A percentile compares a stretch with the other conserved stretches of the same genome.
phyloP scores from a whole-genome alignment of 2,329 filamentous ascomycete genomes.

The Talaromyces piceae region DNA sequence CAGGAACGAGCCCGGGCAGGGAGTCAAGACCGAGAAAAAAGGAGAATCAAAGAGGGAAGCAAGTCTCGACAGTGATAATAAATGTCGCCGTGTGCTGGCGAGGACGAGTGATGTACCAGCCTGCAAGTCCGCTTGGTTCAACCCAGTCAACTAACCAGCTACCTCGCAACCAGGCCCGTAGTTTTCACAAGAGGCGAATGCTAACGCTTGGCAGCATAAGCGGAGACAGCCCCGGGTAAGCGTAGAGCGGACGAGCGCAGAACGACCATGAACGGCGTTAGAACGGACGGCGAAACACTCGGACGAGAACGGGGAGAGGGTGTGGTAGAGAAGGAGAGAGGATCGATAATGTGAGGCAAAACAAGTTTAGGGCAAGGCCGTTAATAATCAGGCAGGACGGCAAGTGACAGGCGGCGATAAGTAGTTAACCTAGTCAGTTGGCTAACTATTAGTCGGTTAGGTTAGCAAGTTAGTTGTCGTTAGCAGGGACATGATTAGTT shows the following conservation, averaged over 20 bases:
- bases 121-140: too few species aligned
- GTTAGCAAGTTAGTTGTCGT: not conserved
- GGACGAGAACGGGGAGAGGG: not conserved
- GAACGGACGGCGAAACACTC: not conserved
- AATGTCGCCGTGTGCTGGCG: not conserved
- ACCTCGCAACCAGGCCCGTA: not conserved
- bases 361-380: too few species aligned
- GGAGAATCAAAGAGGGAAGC: not conserved
- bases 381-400: not conserved
- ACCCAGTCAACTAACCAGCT: too few species aligned
- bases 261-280: not conserved
- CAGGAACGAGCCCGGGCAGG: too few species aligned
- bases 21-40: not conserved
- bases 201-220: not conserved
- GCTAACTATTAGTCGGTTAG: not conserved
- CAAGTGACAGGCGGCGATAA: not conserved
- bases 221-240: not conserved
- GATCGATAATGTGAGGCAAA: not conserved
- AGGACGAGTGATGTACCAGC: not conserved
- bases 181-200: not conserved
- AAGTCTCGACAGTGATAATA: not conserved
- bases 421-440: not conserved
- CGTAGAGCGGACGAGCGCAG: not conserved
- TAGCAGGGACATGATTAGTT: not conserved
- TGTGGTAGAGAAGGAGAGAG: not conserved